Conservation (phyloP, 106 monocot species). For the Allium cepa region DNA sequence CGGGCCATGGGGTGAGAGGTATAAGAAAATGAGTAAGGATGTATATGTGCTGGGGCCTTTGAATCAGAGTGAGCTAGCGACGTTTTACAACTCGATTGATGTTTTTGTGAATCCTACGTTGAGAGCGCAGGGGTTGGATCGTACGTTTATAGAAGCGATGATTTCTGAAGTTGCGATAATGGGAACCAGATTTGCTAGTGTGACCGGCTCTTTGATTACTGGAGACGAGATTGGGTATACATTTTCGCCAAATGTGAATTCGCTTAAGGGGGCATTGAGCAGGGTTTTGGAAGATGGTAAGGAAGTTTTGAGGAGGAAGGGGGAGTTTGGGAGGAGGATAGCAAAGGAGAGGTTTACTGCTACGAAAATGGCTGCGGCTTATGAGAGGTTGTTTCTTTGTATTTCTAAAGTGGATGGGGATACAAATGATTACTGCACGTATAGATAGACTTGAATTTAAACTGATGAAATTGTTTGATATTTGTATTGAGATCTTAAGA, state of each 20-base stretch:
- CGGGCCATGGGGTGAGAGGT: constrained; percentile 73
- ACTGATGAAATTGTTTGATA: too few species aligned
- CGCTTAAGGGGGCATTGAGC: constrained; percentile 33
- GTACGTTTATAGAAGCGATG: constrained; percentile 87
- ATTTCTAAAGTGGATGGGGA: constrained; percentile 23
- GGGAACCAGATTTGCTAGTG: constrained; percentile 69
- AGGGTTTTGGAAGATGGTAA: constrained; percentile 34
- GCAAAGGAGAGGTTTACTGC: constrained; percentile 47
- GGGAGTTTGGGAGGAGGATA: constrained; percentile 38
- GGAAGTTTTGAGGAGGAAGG: constrained; percentile 34
- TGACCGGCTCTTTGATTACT: constrained; percentile 52
- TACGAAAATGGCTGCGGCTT: constrained; percentile 66
- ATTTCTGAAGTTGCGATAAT: constrained; percentile 48
- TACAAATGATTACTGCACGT: constrained; percentile 41
- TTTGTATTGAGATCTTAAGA: too few species aligned
- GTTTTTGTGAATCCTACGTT: constrained; percentile 76
- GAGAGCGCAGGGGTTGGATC: constrained; percentile 74
- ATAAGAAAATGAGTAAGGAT: constrained; percentile 42
- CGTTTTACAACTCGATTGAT: constrained; percentile 65
- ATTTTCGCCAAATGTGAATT: constrained; percentile 54
- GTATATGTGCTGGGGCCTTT: constrained; percentile 55
- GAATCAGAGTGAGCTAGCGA: constrained; percentile 42
- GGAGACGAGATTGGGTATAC: constrained; percentile 54
- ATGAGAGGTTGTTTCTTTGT: constrained; percentile 84
- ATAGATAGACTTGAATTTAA: constrained; percentile 28